Base-by-base conservation (phyloP, 2,329 filamentous ascomycete genomes). In the Lecanosticta acicola region DNA sequence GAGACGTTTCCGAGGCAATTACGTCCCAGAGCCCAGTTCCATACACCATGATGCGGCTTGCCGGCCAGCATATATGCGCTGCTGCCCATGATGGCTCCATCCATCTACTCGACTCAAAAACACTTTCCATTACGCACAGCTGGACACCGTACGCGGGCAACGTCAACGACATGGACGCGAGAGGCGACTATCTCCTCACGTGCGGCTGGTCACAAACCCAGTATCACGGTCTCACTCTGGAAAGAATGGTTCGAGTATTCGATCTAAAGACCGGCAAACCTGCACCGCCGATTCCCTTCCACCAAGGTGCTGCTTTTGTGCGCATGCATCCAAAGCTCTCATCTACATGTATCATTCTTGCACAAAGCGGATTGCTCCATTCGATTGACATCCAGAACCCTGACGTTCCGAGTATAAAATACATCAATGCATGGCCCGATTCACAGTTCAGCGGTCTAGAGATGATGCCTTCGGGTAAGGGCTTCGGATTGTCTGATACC, bases 91-190 rank as follows among this genome's bases (percentile, higher is more conserved):
- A 75, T 36, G 93, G 93, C 35, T 79, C 80, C 14, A 84, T 98
- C 39, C 84, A 97, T 66, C 83, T 96, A 21, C 75, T 98, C 17
- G 91, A 95, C 61, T 80, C 90, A 1, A 73, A 80, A 44, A 87
- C 77, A 45, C 86, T 94, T 60, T 78, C 80, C 34, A 77, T 95
- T 3, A 74, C 93, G 56, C 94, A 91, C 64, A 81, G 80, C 9
- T 98, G 93, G 86, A 87, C 87, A 63, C 89, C 91, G 0, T 93
- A 98, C 63, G 84, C 84, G 1, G 86, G 87, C 7, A 80, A 83
- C 41, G 87, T 98, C 64, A 95, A 88, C 66, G 91, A 97, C 65
- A 96, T 98, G 87, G 93, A 98, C 70, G 88, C 90, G 7, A 87
- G 93, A 62, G 87, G 93, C 61, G 91, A 97, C 65, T 93, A 93